These are phyloP conservation scores for Acanthamoeba healyi DNA, from an alignment of 208 protist species.

Conservation along the genomic window DNA sequence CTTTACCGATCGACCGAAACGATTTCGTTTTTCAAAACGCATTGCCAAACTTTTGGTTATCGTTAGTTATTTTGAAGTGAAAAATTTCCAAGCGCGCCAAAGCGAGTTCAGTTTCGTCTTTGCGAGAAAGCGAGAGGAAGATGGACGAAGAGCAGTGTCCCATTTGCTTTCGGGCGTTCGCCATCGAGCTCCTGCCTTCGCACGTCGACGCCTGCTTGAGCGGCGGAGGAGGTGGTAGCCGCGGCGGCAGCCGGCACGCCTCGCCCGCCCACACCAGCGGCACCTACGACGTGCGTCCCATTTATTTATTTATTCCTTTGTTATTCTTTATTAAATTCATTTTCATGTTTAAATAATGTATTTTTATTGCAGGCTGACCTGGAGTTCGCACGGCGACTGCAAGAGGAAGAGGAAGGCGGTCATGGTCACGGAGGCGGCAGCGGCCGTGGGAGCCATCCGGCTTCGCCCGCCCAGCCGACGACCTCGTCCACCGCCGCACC, in stretches of 20 bases:
- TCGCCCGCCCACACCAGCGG: background rate
- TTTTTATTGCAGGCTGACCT: background rate
- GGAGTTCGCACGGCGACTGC: slow-evolving; percentile 24
- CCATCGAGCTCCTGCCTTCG: background rate
- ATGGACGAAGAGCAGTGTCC: slow-evolving; percentile 36
- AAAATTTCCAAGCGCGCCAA: background rate
- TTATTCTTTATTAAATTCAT: background rate
- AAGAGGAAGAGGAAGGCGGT: slow-evolving; percentile 55
- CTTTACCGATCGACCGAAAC: no score
- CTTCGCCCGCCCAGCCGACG: background rate
- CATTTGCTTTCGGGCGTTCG: slow-evolving; percentile 19
- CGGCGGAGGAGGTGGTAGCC: background rate
- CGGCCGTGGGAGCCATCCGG: background rate
- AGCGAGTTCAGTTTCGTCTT: no score
- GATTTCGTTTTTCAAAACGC: no score
- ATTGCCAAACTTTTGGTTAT: no score
- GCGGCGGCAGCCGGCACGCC: background rate
- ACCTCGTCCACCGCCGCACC: background rate
- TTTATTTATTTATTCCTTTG: background rate
- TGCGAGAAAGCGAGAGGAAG: no score
- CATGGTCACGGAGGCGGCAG: background rate
- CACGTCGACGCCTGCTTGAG: slow-evolving; percentile 29
- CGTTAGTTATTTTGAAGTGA: no score
- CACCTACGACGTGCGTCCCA: background rate
- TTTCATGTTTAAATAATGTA: background rate